phyloP scores from a whole-genome alignment of 1,284 basidiomycete species.

The Meira miltonrushii region DNA sequence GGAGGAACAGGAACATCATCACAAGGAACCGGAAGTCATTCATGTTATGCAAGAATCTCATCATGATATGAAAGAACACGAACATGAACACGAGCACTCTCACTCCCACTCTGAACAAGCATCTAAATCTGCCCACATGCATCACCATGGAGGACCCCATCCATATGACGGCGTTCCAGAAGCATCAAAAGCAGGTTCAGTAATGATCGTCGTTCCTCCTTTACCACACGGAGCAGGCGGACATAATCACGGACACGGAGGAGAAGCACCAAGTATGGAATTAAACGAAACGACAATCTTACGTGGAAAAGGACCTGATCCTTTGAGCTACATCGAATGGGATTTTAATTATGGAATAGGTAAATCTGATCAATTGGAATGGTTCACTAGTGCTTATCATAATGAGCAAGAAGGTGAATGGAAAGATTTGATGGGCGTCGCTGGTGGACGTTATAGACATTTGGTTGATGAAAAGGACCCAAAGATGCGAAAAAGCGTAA shows the following conservation, averaged over 20 bases:
- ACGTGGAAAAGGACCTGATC: conserved; percentile 39
- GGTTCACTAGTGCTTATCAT: conserved; percentile 24
- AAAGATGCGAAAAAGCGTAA: conserved; percentile 19
- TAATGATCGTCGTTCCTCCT: not conserved
- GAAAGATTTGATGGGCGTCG: conserved; percentile 32
- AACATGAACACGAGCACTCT: too few species aligned
- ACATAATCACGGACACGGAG: conserved; percentile 24
- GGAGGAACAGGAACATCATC: too few species aligned
- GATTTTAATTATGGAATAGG: conserved; percentile 40
- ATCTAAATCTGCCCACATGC: too few species aligned
- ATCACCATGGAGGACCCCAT: too few species aligned
- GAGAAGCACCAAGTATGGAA: conserved; percentile 17
- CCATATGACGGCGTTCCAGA: too few species aligned
- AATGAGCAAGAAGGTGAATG: conserved; percentile 18
- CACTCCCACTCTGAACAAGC: too few species aligned
- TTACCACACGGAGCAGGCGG: conserved; percentile 8
- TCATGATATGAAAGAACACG: too few species aligned
- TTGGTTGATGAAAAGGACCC: conserved; percentile 31
- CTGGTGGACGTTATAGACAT: conserved; percentile 41
- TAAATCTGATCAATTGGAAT: conserved; percentile 21
- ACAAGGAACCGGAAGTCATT: too few species aligned
- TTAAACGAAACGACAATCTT: conserved; percentile 44
- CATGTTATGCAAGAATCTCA: too few species aligned
- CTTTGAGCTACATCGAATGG: conserved; percentile 51
- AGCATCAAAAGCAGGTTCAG: too few species aligned